These are phyloP conservation scores for Dichomitus squalens DNA, from an alignment of 1,284 basidiomycete genomes.

Conservation along the genomic window DNA sequence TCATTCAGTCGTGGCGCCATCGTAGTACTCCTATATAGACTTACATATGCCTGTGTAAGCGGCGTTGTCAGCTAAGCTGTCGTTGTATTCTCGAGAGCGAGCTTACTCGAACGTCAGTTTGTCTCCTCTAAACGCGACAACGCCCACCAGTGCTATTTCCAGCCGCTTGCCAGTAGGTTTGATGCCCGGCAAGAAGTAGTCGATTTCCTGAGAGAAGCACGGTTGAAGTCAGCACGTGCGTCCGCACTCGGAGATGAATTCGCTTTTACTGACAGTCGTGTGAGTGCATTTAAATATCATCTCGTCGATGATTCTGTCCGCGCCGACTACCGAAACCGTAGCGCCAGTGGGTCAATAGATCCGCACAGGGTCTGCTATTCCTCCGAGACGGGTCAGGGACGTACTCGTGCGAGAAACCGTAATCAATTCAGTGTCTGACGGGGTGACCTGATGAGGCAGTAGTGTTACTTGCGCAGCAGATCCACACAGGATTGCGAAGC, in stretches of 20 bases:
- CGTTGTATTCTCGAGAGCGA: neutral
- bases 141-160: slow-evolving; percentile 50
- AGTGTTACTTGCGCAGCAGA: neutral
- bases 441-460: slow-evolving; percentile 38
- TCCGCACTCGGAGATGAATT: neutral
- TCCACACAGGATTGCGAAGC: neutral
- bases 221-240: slow-evolving; percentile 4
- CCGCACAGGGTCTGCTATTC: neutral
- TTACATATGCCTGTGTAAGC: slow-evolving; percentile 32
- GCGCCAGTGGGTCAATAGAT: neutral
- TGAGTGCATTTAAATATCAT: slow-evolving; percentile 50
- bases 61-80: neutral
- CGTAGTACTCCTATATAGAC: slow-evolving; percentile 1
- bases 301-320: slow-evolving; percentile 48
- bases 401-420: slow-evolving; percentile 46
- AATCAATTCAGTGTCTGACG: slow-evolving; percentile 43
- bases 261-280: slow-evolving; percentile 36
- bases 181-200: slow-evolving; percentile 52
- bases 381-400: slow-evolving; percentile 2
- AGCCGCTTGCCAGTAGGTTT: slow-evolving; percentile 48
- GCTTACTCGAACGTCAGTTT: slow-evolving; percentile 54
- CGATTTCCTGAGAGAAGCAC: slow-evolving; percentile 40
- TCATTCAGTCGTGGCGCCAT: neutral
- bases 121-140: slow-evolving; percentile 54
- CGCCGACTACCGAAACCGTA: slow-evolving; percentile 37